phyloP scores from a whole-genome alignment of 208 protist species.

The Zelonia costaricensis region DNA sequence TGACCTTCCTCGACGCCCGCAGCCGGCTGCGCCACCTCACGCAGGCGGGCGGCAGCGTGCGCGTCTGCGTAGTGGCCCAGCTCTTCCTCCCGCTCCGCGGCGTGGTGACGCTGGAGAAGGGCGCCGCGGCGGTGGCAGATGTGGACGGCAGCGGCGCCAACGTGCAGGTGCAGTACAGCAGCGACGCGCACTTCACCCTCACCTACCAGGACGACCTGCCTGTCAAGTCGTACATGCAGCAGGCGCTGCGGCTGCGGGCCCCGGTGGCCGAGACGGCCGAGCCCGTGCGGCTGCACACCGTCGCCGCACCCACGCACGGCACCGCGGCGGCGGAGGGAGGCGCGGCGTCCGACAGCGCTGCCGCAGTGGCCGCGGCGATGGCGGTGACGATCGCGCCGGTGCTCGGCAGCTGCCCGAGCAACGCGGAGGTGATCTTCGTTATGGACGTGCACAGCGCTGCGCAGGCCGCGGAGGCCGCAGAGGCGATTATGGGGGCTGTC shows the following conservation, averaged over 20 bases:
- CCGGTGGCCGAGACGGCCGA: constrained; percentile 46
- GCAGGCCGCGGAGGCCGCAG: constrained; percentile 25
- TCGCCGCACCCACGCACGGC: constrained; percentile 21
- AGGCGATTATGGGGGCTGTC: constrained; percentile 41
- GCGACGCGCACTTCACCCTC: constrained; percentile 52
- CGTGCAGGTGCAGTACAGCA: constrained; percentile 29
- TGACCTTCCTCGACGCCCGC: constrained; percentile 25
- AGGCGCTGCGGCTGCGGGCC: constrained; percentile 32
- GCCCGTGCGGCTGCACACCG: constrained; percentile 54
- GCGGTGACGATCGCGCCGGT: constrained; percentile 51
- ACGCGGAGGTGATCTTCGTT: constrained; percentile 72
- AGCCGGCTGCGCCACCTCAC: constrained; percentile 1
- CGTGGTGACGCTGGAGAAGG: constrained; percentile 36
- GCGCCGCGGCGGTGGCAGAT: constrained; percentile 4
- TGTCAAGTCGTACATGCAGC: constrained; percentile 14
- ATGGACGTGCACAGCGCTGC: constrained; percentile 51
- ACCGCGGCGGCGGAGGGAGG: too few relatives aligned
- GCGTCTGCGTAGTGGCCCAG: constrained; percentile 24
- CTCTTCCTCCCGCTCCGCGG: constrained; percentile 57
- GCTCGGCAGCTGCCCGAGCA: constrained; percentile 33
- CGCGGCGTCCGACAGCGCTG: constrained; percentile 14
- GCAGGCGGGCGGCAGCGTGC: constrained; percentile 25
- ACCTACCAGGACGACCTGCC: constrained; percentile 20
- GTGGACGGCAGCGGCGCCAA: not conserved
- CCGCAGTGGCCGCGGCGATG: constrained; percentile 35